Evolutionary conservation across 805 yeast genomes (phyloP).

Genomic region (Starmerella stellata): DNA sequence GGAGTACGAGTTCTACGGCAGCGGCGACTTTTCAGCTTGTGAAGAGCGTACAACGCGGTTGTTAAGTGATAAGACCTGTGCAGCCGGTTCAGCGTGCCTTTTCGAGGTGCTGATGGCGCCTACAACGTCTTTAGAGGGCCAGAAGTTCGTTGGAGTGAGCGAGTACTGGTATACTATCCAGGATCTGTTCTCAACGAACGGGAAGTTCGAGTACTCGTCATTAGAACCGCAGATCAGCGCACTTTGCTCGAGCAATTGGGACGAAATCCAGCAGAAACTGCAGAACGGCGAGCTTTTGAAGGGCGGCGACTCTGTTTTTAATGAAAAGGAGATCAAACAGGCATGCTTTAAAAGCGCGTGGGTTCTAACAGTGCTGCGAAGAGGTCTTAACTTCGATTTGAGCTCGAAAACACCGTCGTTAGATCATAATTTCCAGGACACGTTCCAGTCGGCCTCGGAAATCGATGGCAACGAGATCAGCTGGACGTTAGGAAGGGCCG

Average conservation of each 20-base stretch:
- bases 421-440: conserved; percentile 27
- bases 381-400: conserved; percentile 72
- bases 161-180: conserved; percentile 97
- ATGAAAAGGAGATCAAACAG: conserved; percentile 39
- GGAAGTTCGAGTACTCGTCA: conserved; percentile 59
- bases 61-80: conserved; percentile 56
- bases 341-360: conserved; percentile 92
- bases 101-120: conserved; percentile 95
- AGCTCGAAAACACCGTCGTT: conserved; percentile 20
- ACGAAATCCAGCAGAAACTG: conserved; percentile 29
- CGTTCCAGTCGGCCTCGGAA: conserved; percentile 66
- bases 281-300: conserved; percentile 33
- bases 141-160: conserved; percentile 79
- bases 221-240: conserved; percentile 48
- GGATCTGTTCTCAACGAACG: conserved; percentile 76
- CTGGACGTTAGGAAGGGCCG: conserved; percentile 86
- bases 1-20: conserved; percentile 37
- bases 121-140: conserved; percentile 49
- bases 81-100: conserved; percentile 62
- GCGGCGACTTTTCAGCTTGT: conserved; percentile 66
- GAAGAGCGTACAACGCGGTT: conserved; percentile 42
- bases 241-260: conserved; percentile 69
- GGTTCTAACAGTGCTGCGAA: conserved; percentile 77
- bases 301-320: conserved; percentile 29
- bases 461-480: conserved; percentile 74